Conservation (phyloP, 768 basidiomycete species). For the Tremella mesenterica region DNA sequence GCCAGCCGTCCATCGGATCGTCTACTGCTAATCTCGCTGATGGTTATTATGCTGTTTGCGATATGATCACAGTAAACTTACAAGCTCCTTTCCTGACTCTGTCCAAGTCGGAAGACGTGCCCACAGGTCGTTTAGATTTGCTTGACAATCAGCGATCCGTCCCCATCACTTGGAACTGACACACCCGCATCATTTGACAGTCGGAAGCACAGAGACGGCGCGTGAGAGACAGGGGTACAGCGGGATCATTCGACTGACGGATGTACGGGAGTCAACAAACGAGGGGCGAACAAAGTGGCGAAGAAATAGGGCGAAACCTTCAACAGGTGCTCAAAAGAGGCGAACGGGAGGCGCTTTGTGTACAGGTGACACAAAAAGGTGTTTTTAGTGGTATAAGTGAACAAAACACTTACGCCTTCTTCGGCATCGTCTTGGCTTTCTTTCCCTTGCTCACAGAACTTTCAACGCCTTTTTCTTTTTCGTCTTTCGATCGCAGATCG, state of each 20-base stretch:
- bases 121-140: constrained; percentile 1
- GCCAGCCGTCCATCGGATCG: constrained; percentile 33
- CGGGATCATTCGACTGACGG: too few relatives aligned
- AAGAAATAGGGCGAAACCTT: too few relatives aligned
- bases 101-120: constrained; percentile 2
- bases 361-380: too few relatives aligned
- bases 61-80: neutral
- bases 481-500: constrained; percentile 1
- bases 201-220: too few relatives aligned
- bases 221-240: too few relatives aligned
- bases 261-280: too few relatives aligned
- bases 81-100: constrained; percentile 30
- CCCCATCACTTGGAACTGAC: neutral
- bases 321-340: too few relatives aligned
- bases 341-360: too few relatives aligned
- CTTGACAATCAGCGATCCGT: neutral
- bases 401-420: too few relatives aligned
- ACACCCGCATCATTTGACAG: neutral
- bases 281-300: too few relatives aligned
- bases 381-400: too few relatives aligned
- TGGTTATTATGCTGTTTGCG: neutral
- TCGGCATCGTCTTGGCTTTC: constrained; percentile 40
- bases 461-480: constrained; percentile 21
- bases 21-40: constrained; percentile 23
- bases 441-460: constrained; percentile 50